Evolutionary conservation across 1,139 yeast species (phyloP), one percentile per base, ranked within the genome.

Genomic region (Yamadazyma siamensis): DNA sequence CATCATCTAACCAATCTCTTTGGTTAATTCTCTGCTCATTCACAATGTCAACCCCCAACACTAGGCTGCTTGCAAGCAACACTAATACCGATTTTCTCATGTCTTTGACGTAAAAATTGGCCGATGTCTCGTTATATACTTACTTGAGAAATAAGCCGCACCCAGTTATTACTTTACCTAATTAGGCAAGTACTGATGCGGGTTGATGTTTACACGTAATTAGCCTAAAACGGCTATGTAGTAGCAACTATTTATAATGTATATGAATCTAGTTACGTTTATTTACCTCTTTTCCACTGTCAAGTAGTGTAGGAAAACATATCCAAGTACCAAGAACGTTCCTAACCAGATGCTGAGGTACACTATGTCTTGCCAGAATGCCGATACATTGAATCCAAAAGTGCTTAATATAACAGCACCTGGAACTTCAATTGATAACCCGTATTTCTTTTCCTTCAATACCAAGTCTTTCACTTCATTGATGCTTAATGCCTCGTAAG

Each of bases 361-460:
- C 6, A 63, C 44, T 14, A 82, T 68, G 54, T 91, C 97, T 25
- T 65, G 62, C 61, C 77, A 61, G 39, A 85, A 72, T 2, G 91
- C 94, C 23, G 79, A 76, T 13, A 86, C 89, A 41, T 85, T 75
- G 56, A 91, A 91, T 0, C 98, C 98, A 65, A 91, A 91, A 0
- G 97, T 88, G 45, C 94, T 84, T 44, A 91, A 70, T 38, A 91
- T 91, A 1, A 95, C 94, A 2, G 98, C 97, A 5, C 98, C 98
- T 0, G 98, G 98, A n/a, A 91, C 94, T 56, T 88, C 96, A 44
- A 91, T 91, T 30, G 91, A 84, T 25, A 91, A 70, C 0, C 98
- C 98, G 50, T 80, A 91, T 57, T 91, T 91, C 53, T 80, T 80
- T 52, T 91, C 98, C 41, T 77, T 79, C 47, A 91, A 68, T 9